phyloP scores from a whole-genome alignment of 108 stramenopile species.

The Hondaea fermentalgiana region DNA sequence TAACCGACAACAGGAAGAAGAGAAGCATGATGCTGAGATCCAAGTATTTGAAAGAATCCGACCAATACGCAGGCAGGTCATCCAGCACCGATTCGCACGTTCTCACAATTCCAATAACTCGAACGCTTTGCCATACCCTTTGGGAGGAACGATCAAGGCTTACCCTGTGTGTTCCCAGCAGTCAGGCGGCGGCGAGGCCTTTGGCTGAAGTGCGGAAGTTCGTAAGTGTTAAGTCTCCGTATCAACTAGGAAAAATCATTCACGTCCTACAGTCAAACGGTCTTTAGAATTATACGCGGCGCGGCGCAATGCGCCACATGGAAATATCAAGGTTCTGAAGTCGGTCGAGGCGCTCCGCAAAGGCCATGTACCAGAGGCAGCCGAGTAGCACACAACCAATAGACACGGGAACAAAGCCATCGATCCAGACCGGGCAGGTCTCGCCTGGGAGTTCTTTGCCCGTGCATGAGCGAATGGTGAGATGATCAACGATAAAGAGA shows the following conservation, averaged over 20 bases:
- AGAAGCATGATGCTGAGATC: background rate
- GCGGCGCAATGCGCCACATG: background rate
- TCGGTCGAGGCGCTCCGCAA: background rate
- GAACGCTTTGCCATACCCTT: too few relatives aligned
- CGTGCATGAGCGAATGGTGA: background rate
- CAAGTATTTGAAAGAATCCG: background rate
- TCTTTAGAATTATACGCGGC: background rate
- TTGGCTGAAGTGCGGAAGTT: too few relatives aligned
- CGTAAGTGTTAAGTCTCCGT: too few relatives aligned
- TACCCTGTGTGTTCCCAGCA: too few relatives aligned
- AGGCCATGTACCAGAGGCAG: background rate
- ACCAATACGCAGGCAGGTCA: background rate
- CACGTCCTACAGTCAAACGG: too few relatives aligned
- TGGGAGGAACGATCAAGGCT: too few relatives aligned
- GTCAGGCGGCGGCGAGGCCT: too few relatives aligned
- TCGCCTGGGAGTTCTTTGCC: background rate
- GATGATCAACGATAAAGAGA: conserved; percentile 42
- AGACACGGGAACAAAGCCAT: background rate
- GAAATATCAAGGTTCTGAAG: background rate
- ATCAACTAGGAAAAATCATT: too few relatives aligned
- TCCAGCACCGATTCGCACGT: too few relatives aligned
- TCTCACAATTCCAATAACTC: too few relatives aligned
- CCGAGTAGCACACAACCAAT: background rate
- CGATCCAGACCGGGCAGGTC: background rate
- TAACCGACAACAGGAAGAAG: background rate